Percentiles rank a stretch among this genome's conserved stretches.
Evolutionary conservation across 441 rosid genomes (phyloP).

Genomic region (Gossypium aridum): DNA sequence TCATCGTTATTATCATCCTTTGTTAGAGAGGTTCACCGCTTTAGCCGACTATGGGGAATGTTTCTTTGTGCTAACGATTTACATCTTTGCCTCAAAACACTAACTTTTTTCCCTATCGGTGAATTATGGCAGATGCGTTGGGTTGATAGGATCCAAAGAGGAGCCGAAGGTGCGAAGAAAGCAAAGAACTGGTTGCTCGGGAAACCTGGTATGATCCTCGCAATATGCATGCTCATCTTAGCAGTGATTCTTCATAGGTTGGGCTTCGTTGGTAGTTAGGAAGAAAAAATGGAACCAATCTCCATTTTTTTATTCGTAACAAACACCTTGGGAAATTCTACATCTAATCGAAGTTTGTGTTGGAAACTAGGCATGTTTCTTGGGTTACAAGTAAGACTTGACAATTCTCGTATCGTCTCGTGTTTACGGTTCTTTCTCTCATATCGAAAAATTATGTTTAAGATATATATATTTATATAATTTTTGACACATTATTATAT

Average conservation of each 20-base stretch:
- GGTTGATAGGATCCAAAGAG: constrained; percentile 82
- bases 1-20: background rate
- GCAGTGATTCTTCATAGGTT: constrained; percentile 76
- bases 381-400: background rate
- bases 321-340: background rate
- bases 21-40: background rate
- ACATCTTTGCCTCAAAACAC: background rate
- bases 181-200: constrained; percentile 89
- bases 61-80: background rate
- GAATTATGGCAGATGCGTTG: constrained; percentile 67
- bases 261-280: constrained; percentile 66
- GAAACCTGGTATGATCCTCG: constrained; percentile 77
- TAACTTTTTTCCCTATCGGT: background rate
- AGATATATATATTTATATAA: background rate
- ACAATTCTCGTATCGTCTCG: background rate
- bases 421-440: background rate
- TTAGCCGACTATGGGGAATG: background rate
- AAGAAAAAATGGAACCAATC: background rate
- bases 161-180: constrained; percentile 63
- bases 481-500: background rate
- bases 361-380: background rate
- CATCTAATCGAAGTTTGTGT: background rate
- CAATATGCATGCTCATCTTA: constrained; percentile 68
- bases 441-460: background rate
- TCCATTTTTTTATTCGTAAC: background rate